Evolutionary conservation across 2,329 filamentous ascomycete genomes (phyloP), one percentile per base, ranked within the genome.

Genomic region (Alternaria hordeiaustralica): DNA sequence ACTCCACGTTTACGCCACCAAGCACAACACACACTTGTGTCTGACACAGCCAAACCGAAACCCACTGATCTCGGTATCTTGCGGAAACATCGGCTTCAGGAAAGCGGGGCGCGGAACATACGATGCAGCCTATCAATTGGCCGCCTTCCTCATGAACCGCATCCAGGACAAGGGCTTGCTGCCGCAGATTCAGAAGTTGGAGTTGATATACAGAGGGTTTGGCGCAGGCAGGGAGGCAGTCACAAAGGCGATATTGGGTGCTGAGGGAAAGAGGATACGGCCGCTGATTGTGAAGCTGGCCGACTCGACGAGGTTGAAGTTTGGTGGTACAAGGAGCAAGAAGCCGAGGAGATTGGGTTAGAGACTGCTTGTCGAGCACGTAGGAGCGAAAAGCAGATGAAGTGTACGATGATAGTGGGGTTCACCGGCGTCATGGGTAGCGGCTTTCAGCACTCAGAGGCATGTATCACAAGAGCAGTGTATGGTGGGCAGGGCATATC

Each of bases 21-120:
- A 93, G 83, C 96, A 97, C 87, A 99, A 99, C 84, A 96, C 93
- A 20, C 93, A 98, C 81, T 87, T 99, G 74, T 97, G 94, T 2
- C 88, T 97, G 70, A 93, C 94, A 21, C 90, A 90, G 75, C 94
- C 96, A 26, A 90, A 93, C 78, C 87, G 91, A 51, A 88, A 93
- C 68, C 88, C 93, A 26, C 87, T 98, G 68, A 85, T 99, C 68
- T 93, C 90, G 12, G 81, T 97, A 71, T 92, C 92, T 2, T 88
- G 90, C 63, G 96, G 96, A 53, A 94, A 97, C 75, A 88, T 99
- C 63, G 95, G 95, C n/a, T 97, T 97, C 83, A 87, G 87, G 74
- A 96, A 98, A 82, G 85, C 88, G 18, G 88, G 90, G 54, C 88
- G 96, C 69, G 90, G 92, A 65, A 87, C 89, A 61, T 99, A 96